Percentiles rank a stretch among this genome's conserved stretches.
Conservation (phyloP, 2,329 filamentous ascomycete genomes). For the Calcarisporium arbuscula region DNA sequence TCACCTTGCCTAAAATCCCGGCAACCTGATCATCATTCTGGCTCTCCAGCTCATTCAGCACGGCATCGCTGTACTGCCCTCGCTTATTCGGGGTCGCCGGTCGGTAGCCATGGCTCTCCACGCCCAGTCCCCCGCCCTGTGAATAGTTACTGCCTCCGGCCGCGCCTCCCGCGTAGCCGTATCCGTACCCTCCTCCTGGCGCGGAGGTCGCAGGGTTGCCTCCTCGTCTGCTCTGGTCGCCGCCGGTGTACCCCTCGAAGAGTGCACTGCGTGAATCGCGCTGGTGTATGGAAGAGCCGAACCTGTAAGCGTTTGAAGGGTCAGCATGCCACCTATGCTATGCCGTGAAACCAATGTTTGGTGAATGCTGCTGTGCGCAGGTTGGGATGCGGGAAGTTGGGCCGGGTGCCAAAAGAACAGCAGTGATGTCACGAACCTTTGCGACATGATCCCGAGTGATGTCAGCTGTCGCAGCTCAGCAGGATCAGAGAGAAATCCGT, state of each 20-base stretch:
- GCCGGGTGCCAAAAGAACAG: too few species aligned
- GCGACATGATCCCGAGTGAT: constrained; percentile 21
- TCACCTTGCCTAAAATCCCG: constrained; percentile 86
- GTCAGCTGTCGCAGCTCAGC: background rate
- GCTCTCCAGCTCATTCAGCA: constrained; percentile 87
- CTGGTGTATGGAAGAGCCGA: constrained; percentile 66
- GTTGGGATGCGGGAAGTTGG: too few species aligned
- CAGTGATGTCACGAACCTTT: too few species aligned
- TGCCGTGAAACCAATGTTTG: too few species aligned
- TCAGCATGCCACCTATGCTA: too few species aligned
- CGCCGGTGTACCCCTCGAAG: constrained; percentile 65
- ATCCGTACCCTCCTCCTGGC: constrained; percentile 22
- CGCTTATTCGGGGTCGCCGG: constrained; percentile 68
- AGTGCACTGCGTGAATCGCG: constrained; percentile 66
- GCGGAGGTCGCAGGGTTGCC: constrained; percentile 40
- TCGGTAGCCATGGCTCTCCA: constrained; percentile 42
- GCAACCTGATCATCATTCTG: constrained; percentile 90
- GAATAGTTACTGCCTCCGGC: constrained; percentile 47
- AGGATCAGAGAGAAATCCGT: background rate
- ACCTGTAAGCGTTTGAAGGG: too few species aligned
- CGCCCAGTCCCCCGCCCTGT: constrained; percentile 19
- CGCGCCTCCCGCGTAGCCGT: constrained; percentile 10
- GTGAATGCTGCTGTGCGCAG: too few species aligned
- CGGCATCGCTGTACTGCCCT: constrained; percentile 88
- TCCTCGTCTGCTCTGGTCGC: constrained; percentile 33